Conservation (phyloP, 805 yeast genomes). For the Candida oleophila region DNA sequence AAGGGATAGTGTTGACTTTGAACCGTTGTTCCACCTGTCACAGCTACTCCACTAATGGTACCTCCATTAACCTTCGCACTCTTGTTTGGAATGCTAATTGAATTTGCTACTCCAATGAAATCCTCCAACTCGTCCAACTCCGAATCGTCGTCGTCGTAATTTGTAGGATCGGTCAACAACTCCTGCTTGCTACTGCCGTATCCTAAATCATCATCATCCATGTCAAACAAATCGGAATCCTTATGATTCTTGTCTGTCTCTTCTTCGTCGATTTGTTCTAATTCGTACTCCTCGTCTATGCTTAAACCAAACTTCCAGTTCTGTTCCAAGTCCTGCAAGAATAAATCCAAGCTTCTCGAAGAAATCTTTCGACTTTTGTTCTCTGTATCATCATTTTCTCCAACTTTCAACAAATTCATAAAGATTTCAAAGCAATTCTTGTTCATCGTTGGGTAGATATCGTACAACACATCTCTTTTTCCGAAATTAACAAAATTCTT, state of each 20-base stretch:
- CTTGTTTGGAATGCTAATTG: background rate
- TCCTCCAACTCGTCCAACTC: slow-evolving; percentile 4
- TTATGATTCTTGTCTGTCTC: slow-evolving; percentile 7
- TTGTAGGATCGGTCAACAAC: slow-evolving; percentile 2
- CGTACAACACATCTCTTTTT: slow-evolving; percentile 43
- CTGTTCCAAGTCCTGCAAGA: slow-evolving; percentile 27
- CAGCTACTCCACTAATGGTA: background rate
- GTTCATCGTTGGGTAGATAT: slow-evolving; percentile 49
- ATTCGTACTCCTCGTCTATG: slow-evolving; percentile 44
- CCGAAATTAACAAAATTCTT: slow-evolving; percentile 37
- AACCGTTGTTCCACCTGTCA: background rate
- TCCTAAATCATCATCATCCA: slow-evolving; percentile 29
- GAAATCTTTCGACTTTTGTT: slow-evolving; percentile 20
- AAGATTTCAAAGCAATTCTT: slow-evolving; percentile 41
- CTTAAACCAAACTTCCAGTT: slow-evolving; percentile 42
- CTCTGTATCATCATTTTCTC: slow-evolving; percentile 30
- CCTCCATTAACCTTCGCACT: background rate
- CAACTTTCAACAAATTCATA: slow-evolving; percentile 37
- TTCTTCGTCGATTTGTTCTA: slow-evolving; percentile 11
- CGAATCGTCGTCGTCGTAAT: slow-evolving; percentile 1
- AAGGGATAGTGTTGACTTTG: background rate
- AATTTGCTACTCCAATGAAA: slow-evolving; percentile 1
- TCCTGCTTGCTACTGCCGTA: slow-evolving; percentile 1
- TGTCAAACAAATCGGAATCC: slow-evolving; percentile 33
- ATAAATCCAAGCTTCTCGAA: slow-evolving; percentile 35